These are phyloP conservation scores for Vigna mungo DNA, from an alignment of 306 rosid species.

Conservation along the genomic window DNA sequence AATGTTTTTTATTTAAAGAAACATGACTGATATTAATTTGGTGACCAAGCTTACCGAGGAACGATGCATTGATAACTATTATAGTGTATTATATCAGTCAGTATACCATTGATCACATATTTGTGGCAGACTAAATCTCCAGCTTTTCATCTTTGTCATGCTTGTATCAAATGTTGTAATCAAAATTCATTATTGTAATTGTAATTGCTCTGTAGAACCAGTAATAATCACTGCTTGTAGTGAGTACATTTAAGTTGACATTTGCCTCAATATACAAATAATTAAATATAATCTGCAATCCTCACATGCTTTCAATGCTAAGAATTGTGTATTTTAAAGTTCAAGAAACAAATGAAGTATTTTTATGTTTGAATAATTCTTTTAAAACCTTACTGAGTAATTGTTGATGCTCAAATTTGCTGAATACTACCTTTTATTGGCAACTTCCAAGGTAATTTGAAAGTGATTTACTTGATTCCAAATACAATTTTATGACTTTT, in stretches of 20 bases:
- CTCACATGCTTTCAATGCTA: too few relatives aligned
- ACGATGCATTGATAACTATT: not conserved
- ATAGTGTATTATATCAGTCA: not conserved
- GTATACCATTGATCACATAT: conserved; percentile 19
- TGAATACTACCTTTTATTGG: too few relatives aligned
- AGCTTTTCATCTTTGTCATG: conserved; percentile 15
- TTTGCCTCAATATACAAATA: not conserved
- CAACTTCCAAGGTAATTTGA: too few relatives aligned
- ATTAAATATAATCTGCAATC: too few relatives aligned
- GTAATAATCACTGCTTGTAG: not conserved
- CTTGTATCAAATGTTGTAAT: conserved; percentile 26
- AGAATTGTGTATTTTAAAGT: too few relatives aligned
- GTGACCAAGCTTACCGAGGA: conserved; percentile 12
- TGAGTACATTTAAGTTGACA: not conserved
- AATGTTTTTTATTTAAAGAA: not conserved
- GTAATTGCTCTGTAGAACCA: not conserved
- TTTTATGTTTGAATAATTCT: too few relatives aligned
- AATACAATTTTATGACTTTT: too few relatives aligned
- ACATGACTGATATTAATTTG: not conserved
- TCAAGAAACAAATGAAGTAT: too few relatives aligned
- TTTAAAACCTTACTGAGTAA: too few relatives aligned
- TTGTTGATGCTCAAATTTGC: too few relatives aligned
- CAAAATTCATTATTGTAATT: not conserved
- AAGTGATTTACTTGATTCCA: too few relatives aligned
- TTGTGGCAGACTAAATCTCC: conserved; percentile 20